Conservation (phyloP, 139 green algal species). For the Marvania coccoides region DNA sequence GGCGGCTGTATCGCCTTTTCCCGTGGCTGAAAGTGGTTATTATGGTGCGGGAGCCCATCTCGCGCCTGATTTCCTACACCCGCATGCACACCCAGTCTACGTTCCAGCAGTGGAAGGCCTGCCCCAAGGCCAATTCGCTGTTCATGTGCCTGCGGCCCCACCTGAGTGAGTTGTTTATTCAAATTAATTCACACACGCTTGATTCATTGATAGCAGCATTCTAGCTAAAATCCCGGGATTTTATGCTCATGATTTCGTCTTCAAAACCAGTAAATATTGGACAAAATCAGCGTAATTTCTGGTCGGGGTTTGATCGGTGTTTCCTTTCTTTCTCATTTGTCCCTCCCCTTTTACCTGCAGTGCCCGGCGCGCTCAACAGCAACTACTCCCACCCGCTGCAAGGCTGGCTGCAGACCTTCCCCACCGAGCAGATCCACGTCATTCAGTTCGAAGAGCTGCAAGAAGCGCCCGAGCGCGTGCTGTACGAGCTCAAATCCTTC, state of each 20-base stretch:
- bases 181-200: neutral
- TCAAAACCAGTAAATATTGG: too few species aligned
- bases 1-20: conserved; percentile 3
- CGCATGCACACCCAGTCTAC: neutral
- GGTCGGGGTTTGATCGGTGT: too few species aligned
- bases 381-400: conserved; percentile 5
- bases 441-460: conserved; percentile 6
- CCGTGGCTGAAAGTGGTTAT: conserved; percentile 11
- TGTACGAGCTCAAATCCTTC: conserved; percentile 6
- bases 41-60: neutral
- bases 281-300: too few species aligned
- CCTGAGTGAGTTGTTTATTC: neutral
- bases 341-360: conserved; percentile 1
- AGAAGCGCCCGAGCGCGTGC: conserved; percentile 1
- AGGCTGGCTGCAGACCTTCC: neutral
- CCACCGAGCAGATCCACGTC: neutral
- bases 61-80: neutral
- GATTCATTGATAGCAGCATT: neutral
- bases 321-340: neutral
- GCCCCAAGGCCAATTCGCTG: neutral
- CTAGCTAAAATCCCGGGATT: neutral
- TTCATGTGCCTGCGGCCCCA: neutral
- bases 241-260: neutral
- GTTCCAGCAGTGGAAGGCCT: neutral
- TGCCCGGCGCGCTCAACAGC: neutral